These are phyloP conservation scores for Hsuehochloa calcarea DNA, from an alignment of 176 grass and related monocot genomes.

Conservation along the genomic window DNA sequence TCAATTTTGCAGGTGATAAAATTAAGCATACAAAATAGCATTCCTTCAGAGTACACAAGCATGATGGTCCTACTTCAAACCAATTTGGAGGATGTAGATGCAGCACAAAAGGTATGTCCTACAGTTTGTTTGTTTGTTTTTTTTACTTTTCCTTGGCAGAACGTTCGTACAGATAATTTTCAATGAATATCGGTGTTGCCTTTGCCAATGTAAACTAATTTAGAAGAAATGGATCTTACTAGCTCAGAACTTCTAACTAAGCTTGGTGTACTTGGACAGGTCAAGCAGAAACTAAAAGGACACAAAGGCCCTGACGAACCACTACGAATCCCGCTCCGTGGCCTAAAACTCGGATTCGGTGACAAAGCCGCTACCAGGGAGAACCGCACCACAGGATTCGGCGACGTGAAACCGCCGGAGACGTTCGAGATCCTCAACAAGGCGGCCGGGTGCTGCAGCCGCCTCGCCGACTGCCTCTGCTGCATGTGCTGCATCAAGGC, in stretches of 20 bases:
- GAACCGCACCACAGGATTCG: conserved; percentile 43
- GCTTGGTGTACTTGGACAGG: conserved; percentile 25
- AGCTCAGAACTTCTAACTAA: not conserved
- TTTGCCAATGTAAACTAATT: not conserved
- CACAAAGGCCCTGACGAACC: conserved; percentile 23
- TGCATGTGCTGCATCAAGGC: conserved; percentile 78
- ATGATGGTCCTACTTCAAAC: conserved; percentile 72
- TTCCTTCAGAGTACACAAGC: conserved; percentile 79
- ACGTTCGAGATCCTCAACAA: conserved; percentile 50
- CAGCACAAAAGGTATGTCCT: conserved; percentile 50
- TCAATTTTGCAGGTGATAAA: conserved; percentile 55
- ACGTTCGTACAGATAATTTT: not conserved
- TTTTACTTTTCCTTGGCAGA: not conserved
- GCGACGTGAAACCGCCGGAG: conserved; percentile 42
- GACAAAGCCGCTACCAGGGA: conserved; percentile 61
- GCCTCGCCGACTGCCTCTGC: conserved; percentile 53
- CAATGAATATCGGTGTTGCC: not conserved
- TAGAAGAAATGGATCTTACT: not conserved
- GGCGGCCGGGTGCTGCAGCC: conserved; percentile 60
- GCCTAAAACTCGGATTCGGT: conserved; percentile 66
- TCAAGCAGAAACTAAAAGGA: conserved; percentile 40
- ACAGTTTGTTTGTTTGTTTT: not conserved
- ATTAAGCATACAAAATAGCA: conserved; percentile 66
- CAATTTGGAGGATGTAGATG: conserved; percentile 43
- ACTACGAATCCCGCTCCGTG: conserved; percentile 28